These are phyloP conservation scores for Aspergillus panamensis DNA, from an alignment of 495 filamentous ascomycete species.

Conservation along the genomic window DNA sequence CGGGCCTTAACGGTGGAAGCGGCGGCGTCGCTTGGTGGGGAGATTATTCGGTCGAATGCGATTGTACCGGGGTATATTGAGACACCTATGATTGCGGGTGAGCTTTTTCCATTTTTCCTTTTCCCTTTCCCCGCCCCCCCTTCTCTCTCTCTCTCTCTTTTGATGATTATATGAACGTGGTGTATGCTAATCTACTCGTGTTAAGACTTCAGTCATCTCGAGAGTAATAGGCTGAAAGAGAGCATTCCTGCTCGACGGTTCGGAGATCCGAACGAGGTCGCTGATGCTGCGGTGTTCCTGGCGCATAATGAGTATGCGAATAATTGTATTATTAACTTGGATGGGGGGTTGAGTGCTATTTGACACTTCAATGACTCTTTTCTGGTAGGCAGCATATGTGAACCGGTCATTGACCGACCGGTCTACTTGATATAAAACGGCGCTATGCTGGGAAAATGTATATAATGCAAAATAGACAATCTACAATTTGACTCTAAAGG, in stretches of 20 bases:
- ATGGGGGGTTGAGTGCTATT: constrained; percentile 73
- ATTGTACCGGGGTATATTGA: constrained; percentile 82
- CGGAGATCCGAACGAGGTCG: constrained; percentile 65
- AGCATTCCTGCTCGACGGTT: constrained; percentile 67
- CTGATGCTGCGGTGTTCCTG: constrained; percentile 77
- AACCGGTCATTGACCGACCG: neutral
- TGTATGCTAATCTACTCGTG: neutral
- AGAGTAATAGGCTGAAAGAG: constrained; percentile 33
- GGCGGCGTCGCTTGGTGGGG: constrained; percentile 30
- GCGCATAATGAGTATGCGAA: constrained; percentile 76
- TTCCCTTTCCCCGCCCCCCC: no score
- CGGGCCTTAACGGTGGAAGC: constrained; percentile 65
- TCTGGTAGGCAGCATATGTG: neutral
- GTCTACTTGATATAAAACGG: no score
- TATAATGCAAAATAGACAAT: no score
- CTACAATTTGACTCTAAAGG: no score
- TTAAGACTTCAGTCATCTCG: constrained; percentile 36
- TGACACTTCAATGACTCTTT: constrained; percentile 23
- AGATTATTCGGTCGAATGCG: constrained; percentile 67
- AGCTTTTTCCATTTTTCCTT: constrained; percentile 12
- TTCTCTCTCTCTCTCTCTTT: no score
- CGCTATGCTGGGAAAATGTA: no score
- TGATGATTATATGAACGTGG: neutral
- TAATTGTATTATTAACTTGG: constrained; percentile 81
- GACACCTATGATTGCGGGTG: constrained; percentile 73